Evolutionary conservation across 2,329 filamentous ascomycete genomes (phyloP).

Genomic region (Thielaviopsis populi): DNA sequence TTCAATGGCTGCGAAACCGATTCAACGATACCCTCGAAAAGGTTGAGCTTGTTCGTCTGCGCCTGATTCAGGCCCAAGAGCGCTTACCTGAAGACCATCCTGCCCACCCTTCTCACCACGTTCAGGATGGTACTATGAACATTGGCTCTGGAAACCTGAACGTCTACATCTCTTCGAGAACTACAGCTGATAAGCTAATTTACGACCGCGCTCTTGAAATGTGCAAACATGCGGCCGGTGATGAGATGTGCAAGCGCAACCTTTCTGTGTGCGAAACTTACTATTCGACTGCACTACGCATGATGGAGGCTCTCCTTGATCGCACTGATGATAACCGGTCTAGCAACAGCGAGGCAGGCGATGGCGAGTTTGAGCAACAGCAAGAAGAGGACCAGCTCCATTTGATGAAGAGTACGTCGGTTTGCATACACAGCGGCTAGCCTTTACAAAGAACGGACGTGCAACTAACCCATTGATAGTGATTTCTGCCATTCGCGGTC

Average conservation of each 20-base stretch:
- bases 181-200: slow-evolving; percentile 94
- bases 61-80: slow-evolving; percentile 73
- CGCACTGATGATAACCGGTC: slow-evolving; percentile 45
- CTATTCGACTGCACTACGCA: slow-evolving; percentile 82
- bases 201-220: slow-evolving; percentile 95
- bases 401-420: slow-evolving; percentile 52
- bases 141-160: slow-evolving; percentile 56
- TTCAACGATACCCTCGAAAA: slow-evolving; percentile 98
- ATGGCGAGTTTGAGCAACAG: slow-evolving; percentile 24
- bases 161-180: slow-evolving; percentile 70
- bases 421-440: background rate
- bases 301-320: slow-evolving; percentile 90
- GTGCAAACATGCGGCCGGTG: slow-evolving; percentile 86
- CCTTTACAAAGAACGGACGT: background rate
- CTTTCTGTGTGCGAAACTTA: slow-evolving; percentile 77
- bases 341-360: slow-evolving; percentile 22
- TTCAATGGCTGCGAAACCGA: slow-evolving; percentile 84
- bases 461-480: background rate
- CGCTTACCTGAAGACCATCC: slow-evolving; percentile 72
- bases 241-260: slow-evolving; percentile 87
- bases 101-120: slow-evolving; percentile 68
- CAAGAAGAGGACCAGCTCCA: slow-evolving; percentile 55
- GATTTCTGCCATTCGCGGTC: slow-evolving; percentile 9
- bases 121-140: slow-evolving; percentile 36
- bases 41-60: slow-evolving; percentile 81